These are phyloP conservation scores for Garcia nutans DNA, from an alignment of 345 rosid genomes.

Conservation along the genomic window DNA sequence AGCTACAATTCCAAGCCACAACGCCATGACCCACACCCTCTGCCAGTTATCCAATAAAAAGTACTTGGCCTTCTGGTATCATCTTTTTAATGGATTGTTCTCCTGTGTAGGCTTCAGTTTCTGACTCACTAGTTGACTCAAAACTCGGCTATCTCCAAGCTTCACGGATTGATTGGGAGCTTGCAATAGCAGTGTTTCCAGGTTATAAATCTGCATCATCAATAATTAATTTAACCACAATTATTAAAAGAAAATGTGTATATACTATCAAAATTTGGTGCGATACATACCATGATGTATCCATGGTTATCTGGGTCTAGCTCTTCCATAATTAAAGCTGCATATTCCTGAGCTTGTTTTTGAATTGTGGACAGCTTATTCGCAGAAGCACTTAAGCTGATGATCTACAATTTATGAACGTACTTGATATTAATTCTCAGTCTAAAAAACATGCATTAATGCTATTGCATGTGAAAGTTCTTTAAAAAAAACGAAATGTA, in stretches of 20 bases:
- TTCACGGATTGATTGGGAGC: conserved; percentile 79
- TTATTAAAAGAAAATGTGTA: no score
- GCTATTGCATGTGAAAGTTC: no score
- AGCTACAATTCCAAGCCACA: conserved; percentile 59
- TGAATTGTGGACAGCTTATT: conserved; percentile 78
- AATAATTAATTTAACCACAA: no score
- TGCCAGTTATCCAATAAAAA: conserved; percentile 81
- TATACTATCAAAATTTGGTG: no score
- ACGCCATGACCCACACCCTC: conserved; percentile 71
- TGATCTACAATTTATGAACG: conserved; percentile 46
- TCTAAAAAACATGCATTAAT: no score
- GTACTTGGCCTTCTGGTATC: conserved; percentile 48
- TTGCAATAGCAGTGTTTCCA: conserved; percentile 72
- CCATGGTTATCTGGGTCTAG: conserved; percentile 80
- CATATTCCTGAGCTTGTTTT: conserved; percentile 80
- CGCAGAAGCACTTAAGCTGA: conserved; percentile 82
- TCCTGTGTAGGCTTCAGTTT: conserved; percentile 71
- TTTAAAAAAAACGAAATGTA: no score
- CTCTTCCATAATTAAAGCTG: conserved; percentile 87
- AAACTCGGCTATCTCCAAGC: conserved; percentile 54
- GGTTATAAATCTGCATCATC: conserved; percentile 50
- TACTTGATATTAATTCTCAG: not conserved
- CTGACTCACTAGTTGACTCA: conserved; percentile 82
- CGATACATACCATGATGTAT: conserved; percentile 60
- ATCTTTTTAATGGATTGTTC: conserved; percentile 45